A percentile compares a stretch with the other conserved stretches of the same genome.
Conservation (phyloP, 345 rosid genomes). For the Gynandropsis gynandra region DNA sequence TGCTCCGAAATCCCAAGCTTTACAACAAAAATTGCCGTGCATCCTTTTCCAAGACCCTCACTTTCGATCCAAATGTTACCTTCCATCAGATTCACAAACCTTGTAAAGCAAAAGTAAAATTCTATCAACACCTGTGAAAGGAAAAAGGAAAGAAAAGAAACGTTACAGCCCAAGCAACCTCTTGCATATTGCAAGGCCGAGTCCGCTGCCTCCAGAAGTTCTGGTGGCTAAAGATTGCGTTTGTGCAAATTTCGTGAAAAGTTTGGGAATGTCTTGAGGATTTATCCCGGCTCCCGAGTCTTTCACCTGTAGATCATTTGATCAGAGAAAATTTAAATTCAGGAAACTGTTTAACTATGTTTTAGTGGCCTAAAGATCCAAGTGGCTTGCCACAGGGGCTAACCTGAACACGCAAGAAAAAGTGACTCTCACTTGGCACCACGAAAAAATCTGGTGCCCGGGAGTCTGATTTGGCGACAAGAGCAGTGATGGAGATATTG, state of each 20-base stretch:
- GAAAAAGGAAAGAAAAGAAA: background rate
- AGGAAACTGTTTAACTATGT: conserved; percentile 1
- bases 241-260: conserved; percentile 89
- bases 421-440: conserved; percentile 59
- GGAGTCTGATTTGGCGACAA: conserved; percentile 63
- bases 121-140: conserved; percentile 11
- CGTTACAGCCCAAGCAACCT: conserved; percentile 37
- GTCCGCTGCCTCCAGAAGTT: conserved; percentile 84
- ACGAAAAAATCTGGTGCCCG: conserved; percentile 61
- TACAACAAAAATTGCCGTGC: conserved; percentile 69
- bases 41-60: conserved; percentile 93
- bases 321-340: background rate
- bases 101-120: conserved; percentile 23
- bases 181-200: conserved; percentile 97
- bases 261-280: conserved; percentile 79
- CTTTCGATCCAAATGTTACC: conserved; percentile 98
- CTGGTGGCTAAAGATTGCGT: conserved; percentile 52
- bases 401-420: conserved; percentile 90
- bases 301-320: conserved; percentile 59
- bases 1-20: conserved; percentile 60
- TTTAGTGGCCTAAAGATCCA: background rate
- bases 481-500: conserved; percentile 56
- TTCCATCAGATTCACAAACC: conserved; percentile 96
- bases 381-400: conserved; percentile 16
- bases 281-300: conserved; percentile 82